Evolutionary conservation across 805 yeast species (phyloP).

Genomic region (Saccharomyces paradoxus): DNA sequence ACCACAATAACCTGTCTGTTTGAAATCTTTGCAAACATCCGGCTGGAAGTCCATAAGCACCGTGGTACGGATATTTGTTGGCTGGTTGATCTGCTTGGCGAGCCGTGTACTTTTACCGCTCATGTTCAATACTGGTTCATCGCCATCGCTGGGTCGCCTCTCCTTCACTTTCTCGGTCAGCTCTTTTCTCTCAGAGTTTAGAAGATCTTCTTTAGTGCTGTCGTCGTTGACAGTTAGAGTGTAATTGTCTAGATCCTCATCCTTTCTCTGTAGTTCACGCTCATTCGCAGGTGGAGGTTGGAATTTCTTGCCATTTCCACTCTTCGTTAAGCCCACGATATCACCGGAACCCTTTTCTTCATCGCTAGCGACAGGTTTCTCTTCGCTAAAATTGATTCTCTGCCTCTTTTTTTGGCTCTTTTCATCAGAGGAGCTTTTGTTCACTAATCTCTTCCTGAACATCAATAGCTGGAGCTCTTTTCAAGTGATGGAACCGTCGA

Average conservation of each 20-base stretch:
- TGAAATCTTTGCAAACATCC: conserved; percentile 88
- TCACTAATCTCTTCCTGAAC: conserved; percentile 22
- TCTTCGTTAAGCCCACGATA: background rate
- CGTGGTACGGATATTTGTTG: conserved; percentile 50
- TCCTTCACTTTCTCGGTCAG: background rate
- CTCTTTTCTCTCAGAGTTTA: conserved; percentile 9
- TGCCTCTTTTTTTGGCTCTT: conserved; percentile 8
- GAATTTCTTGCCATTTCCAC: background rate
- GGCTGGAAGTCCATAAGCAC: conserved; percentile 80
- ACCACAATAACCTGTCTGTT: conserved; percentile 90
- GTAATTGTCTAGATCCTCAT: background rate
- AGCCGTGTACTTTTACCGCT: background rate
- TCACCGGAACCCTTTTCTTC: background rate
- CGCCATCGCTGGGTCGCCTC: background rate
- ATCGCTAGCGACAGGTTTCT: background rate
- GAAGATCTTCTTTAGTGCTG: conserved; percentile 9
- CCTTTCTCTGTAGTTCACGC: background rate
- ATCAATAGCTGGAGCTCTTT: conserved; percentile 3
- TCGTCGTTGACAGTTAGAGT: conserved; percentile 7
- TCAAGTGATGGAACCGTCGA: background rate
- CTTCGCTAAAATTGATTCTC: conserved; percentile 4
- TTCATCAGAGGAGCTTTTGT: conserved; percentile 1
- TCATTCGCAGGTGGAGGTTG: background rate
- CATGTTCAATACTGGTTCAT: background rate
- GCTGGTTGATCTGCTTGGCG: conserved; percentile 13